phyloP scores from a whole-genome alignment of 2,329 filamentous ascomycete genomes.

The Colletotrichum horii region DNA sequence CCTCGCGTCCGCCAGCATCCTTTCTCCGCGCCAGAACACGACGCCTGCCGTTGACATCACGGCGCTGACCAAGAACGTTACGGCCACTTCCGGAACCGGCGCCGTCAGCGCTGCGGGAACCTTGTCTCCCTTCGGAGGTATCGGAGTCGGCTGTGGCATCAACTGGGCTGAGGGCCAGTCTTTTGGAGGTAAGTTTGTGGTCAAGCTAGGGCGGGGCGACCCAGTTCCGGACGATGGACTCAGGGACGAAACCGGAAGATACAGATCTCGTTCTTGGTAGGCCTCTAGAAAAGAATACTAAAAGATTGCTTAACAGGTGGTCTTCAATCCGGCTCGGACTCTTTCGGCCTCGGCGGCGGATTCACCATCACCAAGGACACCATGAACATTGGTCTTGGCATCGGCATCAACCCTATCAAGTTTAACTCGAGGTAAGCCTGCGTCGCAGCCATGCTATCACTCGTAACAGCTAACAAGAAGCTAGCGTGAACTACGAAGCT shows the following conservation, averaged over 20 bases:
- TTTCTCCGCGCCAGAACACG: not conserved
- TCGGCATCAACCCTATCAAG: not conserved
- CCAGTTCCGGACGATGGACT: not conserved
- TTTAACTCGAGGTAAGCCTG: constrained; percentile 3
- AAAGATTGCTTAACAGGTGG: not conserved
- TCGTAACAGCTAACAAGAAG: not conserved
- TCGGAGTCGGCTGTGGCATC: constrained; percentile 11
- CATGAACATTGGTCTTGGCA: constrained; percentile 10
- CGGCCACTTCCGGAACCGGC: not conserved
- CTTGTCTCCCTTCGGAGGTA: not conserved
- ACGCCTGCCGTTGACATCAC: not conserved
- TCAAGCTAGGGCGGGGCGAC: not conserved
- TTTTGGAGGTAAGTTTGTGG: constrained; percentile 1
- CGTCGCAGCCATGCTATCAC: not conserved
- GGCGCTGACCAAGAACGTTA: constrained; percentile 11
- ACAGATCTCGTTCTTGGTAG: not conserved
- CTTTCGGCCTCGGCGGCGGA: constrained; percentile 15
- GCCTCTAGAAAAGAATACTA: not conserved
- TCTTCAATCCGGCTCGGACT: constrained; percentile 8
- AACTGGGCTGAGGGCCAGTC: constrained; percentile 8
- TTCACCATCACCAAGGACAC: constrained; percentile 16
- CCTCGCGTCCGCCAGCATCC: not conserved
- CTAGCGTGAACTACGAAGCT: constrained; percentile 2
- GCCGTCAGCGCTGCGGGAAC: constrained; percentile 14
- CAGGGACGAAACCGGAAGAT: not conserved